Conservation (phyloP, 495 filamentous ascomycete species). For the Penicillium odoratum region DNA sequence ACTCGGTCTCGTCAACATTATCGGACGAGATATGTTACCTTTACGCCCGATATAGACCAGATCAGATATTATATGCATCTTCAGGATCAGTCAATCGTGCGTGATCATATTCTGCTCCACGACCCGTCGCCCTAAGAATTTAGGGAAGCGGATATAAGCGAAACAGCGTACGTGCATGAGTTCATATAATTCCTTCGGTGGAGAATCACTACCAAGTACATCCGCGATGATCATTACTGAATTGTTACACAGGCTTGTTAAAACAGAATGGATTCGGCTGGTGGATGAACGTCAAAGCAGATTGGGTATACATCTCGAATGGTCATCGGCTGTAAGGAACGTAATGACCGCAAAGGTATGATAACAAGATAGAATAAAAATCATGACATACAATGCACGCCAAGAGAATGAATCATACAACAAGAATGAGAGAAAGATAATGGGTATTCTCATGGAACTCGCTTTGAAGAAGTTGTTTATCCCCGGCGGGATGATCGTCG, state of each 20-base stretch:
- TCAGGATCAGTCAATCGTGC: neutral
- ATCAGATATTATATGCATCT: neutral
- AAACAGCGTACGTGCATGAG: no score
- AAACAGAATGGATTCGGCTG: conserved; percentile 5
- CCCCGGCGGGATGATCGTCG: conserved; percentile 42
- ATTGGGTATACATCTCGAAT: conserved; percentile 42
- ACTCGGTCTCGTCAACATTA: no score
- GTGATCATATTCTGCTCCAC: neutral
- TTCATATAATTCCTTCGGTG: neutral
- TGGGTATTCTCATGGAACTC: conserved; percentile 1
- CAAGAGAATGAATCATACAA: conserved; percentile 7
- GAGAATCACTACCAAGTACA: neutral
- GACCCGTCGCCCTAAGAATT: neutral
- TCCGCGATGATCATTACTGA: neutral
- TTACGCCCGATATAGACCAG: neutral
- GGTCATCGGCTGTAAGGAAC: conserved; percentile 22
- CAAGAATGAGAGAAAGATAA: neutral
- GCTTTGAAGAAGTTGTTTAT: conserved; percentile 16
- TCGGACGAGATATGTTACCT: no score
- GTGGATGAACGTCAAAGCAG: conserved; percentile 21
- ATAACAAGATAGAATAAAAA: conserved; percentile 10
- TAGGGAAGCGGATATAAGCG: no score
- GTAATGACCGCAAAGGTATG: conserved; percentile 1
- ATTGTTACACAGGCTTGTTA: neutral
- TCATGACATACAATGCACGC: conserved; percentile 1